Conservation (phyloP, 192 early-diverging fungal genomes). For the Coemansia aciculifera region DNA sequence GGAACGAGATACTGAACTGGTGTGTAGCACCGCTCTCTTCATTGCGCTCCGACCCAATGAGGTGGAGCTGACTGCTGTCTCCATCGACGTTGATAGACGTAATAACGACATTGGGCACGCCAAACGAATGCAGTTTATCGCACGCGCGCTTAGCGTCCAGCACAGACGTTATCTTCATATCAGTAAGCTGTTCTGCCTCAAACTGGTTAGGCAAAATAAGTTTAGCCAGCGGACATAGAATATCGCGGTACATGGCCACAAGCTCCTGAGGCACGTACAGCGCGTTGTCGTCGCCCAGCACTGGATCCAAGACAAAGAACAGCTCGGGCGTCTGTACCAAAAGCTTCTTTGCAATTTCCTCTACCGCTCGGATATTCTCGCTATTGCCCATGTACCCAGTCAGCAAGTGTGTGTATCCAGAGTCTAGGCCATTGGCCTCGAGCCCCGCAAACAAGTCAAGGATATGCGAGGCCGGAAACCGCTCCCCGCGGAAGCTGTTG, state of each 20-base stretch:
- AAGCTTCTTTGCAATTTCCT: constrained; percentile 58
- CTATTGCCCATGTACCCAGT: constrained; percentile 87
- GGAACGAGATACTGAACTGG: constrained; percentile 73
- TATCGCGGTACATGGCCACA: constrained; percentile 74
- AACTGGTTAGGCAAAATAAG: constrained; percentile 91
- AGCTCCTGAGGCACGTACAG: constrained; percentile 82
- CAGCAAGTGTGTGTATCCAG: constrained; percentile 75
- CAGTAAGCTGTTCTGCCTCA: constrained; percentile 79
- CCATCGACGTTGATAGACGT: constrained; percentile 66
- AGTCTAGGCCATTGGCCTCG: constrained; percentile 68
- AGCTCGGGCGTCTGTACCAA: constrained; percentile 46
- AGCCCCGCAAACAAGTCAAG: constrained; percentile 71
- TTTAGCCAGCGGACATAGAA: constrained; percentile 67
- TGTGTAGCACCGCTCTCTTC: constrained; percentile 15
- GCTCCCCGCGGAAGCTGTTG: constrained; percentile 69
- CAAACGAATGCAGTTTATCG: constrained; percentile 64
- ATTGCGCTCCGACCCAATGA: constrained; percentile 54
- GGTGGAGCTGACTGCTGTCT: constrained; percentile 31
- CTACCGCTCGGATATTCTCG: constrained; percentile 61
- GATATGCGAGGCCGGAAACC: constrained; percentile 65
- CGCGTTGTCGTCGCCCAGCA: constrained; percentile 84
- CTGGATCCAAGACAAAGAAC: constrained; percentile 75
- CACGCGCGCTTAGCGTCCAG: constrained; percentile 59
- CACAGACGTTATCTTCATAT: constrained; percentile 54
- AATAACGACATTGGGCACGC: constrained; percentile 72